Evolutionary conservation across 2,329 filamentous ascomycete species (phyloP).

Genomic region (Samsoniella hepiali): DNA sequence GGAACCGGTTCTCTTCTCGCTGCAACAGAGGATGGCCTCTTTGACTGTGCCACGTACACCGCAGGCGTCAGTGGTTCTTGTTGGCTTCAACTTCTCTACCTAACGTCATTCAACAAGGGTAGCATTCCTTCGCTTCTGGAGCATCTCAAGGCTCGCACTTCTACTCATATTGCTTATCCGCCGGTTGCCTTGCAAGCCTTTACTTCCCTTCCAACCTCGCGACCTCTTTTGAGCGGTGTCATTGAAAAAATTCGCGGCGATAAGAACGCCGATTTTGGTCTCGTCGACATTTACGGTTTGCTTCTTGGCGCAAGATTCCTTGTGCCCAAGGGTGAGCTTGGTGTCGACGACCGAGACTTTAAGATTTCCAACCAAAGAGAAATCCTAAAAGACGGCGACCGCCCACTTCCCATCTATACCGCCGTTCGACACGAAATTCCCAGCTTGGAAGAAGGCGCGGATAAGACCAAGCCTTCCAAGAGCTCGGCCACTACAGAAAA

Average conservation of each 20-base stretch:
- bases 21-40: conserved; percentile 79
- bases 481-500: conserved; percentile 41
- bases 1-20: conserved; percentile 85
- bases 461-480: conserved; percentile 22
- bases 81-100: conserved; percentile 87
- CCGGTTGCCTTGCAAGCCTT: conserved; percentile 77
- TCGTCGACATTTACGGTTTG: conserved; percentile 91
- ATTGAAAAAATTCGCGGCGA: conserved; percentile 89
- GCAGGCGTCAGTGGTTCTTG: conserved; percentile 94
- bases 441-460: conserved; percentile 43
- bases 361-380: conserved; percentile 85
- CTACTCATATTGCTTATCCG: conserved; percentile 89
- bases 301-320: conserved; percentile 80
- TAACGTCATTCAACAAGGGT: conserved; percentile 65
- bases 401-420: conserved; percentile 92
- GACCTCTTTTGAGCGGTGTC: conserved; percentile 79
- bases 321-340: conserved; percentile 74
- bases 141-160: conserved; percentile 81
- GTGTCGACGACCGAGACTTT: conserved; percentile 72
- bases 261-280: conserved; percentile 67
- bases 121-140: conserved; percentile 69
- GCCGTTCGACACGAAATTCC: conserved; percentile 95
- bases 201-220: conserved; percentile 88
- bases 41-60: conserved; percentile 92
- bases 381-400: conserved; percentile 71